Evolutionary conservation across 129 eudicot genomes (phyloP).

Genomic region (Escallonia rubra): DNA sequence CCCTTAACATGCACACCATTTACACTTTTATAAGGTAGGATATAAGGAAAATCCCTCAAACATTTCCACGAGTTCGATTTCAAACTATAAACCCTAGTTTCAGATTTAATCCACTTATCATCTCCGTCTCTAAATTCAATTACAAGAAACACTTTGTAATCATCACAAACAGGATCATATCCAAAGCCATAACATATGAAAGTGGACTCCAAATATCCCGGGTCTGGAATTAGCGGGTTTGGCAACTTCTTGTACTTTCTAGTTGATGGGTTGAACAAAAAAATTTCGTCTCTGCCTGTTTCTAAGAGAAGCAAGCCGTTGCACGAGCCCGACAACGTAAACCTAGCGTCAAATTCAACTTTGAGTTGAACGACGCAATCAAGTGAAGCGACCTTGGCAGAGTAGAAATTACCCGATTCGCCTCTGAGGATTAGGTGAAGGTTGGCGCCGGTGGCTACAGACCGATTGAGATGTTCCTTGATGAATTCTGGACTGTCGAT

Average conservation of each 20-base stretch:
- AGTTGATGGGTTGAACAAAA: constrained; percentile 10
- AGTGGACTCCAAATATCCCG: not conserved
- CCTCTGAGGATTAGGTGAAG: not conserved
- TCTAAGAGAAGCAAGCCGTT: constrained; percentile 13
- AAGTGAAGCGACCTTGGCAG: not conserved
- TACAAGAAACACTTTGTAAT: constrained; percentile 12
- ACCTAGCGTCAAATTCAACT: not conserved
- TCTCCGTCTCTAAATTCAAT: not conserved
- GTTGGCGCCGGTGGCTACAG: not conserved
- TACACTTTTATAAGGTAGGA: no score
- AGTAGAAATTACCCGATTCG: not conserved
- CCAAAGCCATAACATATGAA: constrained; percentile 7
- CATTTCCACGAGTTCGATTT: no score
- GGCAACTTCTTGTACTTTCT: not conserved
- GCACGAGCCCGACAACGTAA: constrained; percentile 11
- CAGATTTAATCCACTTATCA: not conserved
- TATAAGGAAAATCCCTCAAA: no score
- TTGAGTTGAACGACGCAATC: not conserved
- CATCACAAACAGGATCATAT: constrained; percentile 10
- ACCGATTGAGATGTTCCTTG: constrained; percentile 4
- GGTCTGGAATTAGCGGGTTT: not conserved
- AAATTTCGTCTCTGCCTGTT: not conserved
- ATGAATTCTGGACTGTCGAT: not conserved
- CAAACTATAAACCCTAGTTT: not conserved
- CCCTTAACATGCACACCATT: constrained; percentile 1